Evolutionary conservation across 2,329 filamentous ascomycete genomes (phyloP).

Genomic region (Podosphaera fusca): DNA sequence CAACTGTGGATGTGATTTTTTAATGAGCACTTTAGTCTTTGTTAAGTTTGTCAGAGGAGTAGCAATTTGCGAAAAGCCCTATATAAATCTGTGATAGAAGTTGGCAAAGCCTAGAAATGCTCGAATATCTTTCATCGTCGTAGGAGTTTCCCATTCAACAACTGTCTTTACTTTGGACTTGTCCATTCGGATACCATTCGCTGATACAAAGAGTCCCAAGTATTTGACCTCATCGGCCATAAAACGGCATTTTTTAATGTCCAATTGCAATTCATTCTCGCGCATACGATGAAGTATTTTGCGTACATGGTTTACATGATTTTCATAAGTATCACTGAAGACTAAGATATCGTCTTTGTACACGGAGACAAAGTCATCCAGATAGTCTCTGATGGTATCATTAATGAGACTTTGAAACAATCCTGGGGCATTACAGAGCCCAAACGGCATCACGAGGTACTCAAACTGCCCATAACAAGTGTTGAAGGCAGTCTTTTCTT

Average conservation of each 20-base stretch:
- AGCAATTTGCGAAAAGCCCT: neutral
- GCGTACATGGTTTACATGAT: neutral
- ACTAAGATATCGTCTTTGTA: constrained; percentile 3
- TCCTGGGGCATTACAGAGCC: neutral
- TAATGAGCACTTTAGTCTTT: neutral
- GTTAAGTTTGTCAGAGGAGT: neutral
- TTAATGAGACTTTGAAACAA: constrained; percentile 1
- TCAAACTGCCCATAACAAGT: neutral
- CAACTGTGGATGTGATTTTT: too few species aligned
- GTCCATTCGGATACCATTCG: neutral
- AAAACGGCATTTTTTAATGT: constrained; percentile 1
- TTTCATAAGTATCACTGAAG: too few species aligned
- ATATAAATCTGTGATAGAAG: neutral
- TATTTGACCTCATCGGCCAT: neutral
- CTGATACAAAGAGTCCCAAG: neutral
- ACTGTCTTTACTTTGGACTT: neutral
- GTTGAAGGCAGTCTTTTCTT: neutral
- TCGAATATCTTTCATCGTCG: neutral
- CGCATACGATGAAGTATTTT: constrained; percentile 1
- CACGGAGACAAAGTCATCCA: neutral
- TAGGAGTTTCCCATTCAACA: neutral
- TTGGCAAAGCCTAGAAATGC: too few species aligned
- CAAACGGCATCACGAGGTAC: neutral
- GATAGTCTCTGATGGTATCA: neutral
- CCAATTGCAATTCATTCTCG: neutral